A percentile compares a stretch with the other conserved stretches of the same genome.
Evolutionary conservation across 176 grass and related monocot genomes (phyloP).

Genomic region (Alloteropsis semialata): DNA sequence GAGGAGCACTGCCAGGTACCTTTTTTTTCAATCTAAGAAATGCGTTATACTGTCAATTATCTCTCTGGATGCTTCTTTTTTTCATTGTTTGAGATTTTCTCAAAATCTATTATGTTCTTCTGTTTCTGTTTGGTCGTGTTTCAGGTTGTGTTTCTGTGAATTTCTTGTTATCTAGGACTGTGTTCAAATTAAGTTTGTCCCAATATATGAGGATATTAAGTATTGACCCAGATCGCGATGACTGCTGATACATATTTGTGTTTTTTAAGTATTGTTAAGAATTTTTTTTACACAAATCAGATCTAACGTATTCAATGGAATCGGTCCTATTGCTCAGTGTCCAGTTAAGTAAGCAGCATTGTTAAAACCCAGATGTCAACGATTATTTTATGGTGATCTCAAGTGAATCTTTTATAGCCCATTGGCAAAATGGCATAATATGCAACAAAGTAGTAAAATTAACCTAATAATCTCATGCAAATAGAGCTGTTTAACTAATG

Average conservation of each 20-base stretch:
- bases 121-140: not conserved
- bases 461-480: not conserved
- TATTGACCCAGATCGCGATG: slow-evolving; percentile 12
- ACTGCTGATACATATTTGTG: not conserved
- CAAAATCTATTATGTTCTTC: not conserved
- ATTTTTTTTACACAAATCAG: not conserved
- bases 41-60: not conserved
- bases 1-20: slow-evolving; percentile 98
- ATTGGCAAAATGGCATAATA: not conserved
- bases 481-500: not conserved
- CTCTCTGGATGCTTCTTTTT: not conserved
- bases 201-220: not conserved
- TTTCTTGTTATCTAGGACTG: slow-evolving; percentile 3
- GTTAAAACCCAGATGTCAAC: not conserved
- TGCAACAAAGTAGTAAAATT: not conserved
- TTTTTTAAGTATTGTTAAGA: not conserved
- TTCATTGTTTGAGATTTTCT: not conserved
- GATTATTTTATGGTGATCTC: not conserved
- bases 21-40: slow-evolving; percentile 7
- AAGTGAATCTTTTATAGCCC: not conserved
- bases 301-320: not conserved
- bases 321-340: not conserved
- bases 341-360: not conserved
- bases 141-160: not conserved
- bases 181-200: slow-evolving; percentile 1